phyloP scores from a whole-genome alignment of 805 yeast species.

The Starmerella khaoyaiensis region DNA sequence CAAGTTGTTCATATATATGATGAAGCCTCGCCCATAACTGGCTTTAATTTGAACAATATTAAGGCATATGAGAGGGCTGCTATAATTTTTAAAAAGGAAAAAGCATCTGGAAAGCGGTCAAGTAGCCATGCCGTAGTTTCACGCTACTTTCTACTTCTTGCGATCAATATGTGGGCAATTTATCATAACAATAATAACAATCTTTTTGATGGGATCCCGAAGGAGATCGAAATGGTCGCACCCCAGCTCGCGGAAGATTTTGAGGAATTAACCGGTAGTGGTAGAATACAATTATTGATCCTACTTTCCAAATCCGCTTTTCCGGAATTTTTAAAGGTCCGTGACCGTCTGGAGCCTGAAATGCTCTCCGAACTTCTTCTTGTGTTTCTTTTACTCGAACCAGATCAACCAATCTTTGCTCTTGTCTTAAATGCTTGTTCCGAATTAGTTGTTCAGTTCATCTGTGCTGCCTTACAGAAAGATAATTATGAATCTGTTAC shows the following conservation, averaged over 20 bases:
- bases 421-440: no score
- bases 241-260: slow-evolving; percentile 1
- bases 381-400: no score
- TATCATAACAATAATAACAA: slow-evolving; percentile 2
- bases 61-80: slow-evolving; percentile 1
- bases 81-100: slow-evolving; percentile 1
- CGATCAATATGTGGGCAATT: background rate
- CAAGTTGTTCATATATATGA: background rate
- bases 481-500: no score
- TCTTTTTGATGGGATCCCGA: background rate
- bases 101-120: background rate
- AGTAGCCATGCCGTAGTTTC: slow-evolving; percentile 2
- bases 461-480: no score
- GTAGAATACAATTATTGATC: no score
- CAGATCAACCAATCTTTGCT: no score
- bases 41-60: background rate
- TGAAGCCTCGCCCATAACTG: background rate
- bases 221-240: background rate
- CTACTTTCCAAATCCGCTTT: no score
- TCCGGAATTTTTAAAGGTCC: no score
- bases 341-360: no score
- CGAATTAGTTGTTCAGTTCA: no score
- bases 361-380: no score
- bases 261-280: background rate
- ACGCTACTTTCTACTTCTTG: slow-evolving; percentile 1